These are phyloP conservation scores for Bimuria novae-zelandiae DNA, from an alignment of 2,329 filamentous ascomycete species.

Conservation along the genomic window DNA sequence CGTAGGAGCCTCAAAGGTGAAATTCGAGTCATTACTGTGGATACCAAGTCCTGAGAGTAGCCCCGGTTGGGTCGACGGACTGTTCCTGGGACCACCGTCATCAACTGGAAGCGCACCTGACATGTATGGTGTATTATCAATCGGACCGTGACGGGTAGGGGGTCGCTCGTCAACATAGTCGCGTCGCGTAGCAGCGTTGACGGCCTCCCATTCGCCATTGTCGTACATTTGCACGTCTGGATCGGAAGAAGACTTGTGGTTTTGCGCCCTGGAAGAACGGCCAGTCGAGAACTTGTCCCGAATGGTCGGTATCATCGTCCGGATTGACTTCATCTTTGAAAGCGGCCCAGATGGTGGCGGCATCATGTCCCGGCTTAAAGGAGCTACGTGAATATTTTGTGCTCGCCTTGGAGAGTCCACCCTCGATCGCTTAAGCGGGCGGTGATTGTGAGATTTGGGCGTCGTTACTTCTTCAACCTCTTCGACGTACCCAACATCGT, in stretches of 20 bases:
- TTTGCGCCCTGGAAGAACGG: slow-evolving; percentile 8
- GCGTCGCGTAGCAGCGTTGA: background rate
- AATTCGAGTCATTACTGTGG: slow-evolving; percentile 13
- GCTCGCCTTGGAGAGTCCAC: slow-evolving; percentile 33
- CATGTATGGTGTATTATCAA: slow-evolving; percentile 25
- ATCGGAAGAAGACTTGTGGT: background rate
- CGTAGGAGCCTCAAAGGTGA: slow-evolving; percentile 27
- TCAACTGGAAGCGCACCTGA: slow-evolving; percentile 30
- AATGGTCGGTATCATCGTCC: slow-evolving; percentile 28
- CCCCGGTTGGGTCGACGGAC: slow-evolving; percentile 7
- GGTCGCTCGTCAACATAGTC: background rate
- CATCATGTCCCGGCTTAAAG: slow-evolving; percentile 43
- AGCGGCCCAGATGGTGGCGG: slow-evolving; percentile 42
- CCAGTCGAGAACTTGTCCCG: slow-evolving; percentile 28
- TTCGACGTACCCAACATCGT: slow-evolving; percentile 15
- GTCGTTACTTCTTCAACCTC: slow-evolving; percentile 6
- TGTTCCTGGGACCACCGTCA: background rate
- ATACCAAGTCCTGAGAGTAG: slow-evolving; percentile 9
- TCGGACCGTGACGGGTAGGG: slow-evolving; percentile 1
- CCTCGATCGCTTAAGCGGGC: slow-evolving; percentile 39
- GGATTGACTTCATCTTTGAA: slow-evolving; percentile 33
- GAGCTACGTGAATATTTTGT: slow-evolving; percentile 18
- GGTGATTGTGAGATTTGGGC: slow-evolving; percentile 19
- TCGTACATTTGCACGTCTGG: slow-evolving; percentile 22
- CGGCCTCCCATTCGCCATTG: slow-evolving; percentile 14